Evolutionary conservation across 2,329 filamentous ascomycete genomes (phyloP).

Genomic region (Penicillium sp.): DNA sequence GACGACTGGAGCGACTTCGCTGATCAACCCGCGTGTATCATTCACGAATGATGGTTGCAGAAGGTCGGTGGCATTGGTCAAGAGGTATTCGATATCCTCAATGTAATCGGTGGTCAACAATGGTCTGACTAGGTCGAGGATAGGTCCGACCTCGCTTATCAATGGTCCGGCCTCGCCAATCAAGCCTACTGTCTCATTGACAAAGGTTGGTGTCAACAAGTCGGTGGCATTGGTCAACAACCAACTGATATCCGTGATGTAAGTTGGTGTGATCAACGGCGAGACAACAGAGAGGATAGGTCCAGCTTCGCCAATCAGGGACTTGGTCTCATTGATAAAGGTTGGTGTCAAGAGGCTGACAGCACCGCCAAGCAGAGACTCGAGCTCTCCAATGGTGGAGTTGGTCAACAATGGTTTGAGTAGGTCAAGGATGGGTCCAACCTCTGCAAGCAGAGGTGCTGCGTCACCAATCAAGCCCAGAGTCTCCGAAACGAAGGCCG

Average conservation of each 20-base stretch:
- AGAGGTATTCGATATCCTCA: conserved; percentile 11
- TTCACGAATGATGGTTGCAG: conserved; percentile 24
- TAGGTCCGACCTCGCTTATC: conserved; percentile 3
- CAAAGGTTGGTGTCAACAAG: conserved; percentile 23
- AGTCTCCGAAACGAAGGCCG: conserved; percentile 25
- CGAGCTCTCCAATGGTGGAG: conserved; percentile 20
- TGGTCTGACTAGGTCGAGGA: conserved; percentile 5
- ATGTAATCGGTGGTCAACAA: conserved; percentile 11
- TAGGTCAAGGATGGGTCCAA: conserved; percentile 2
- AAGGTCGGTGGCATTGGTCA: conserved; percentile 20
- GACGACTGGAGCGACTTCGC: conserved; percentile 21
- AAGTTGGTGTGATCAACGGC: conserved; percentile 6
- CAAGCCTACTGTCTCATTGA: conserved; percentile 22
- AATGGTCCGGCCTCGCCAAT: conserved; percentile 15
- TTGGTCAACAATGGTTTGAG: conserved; percentile 20
- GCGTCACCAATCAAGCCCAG: conserved; percentile 14
- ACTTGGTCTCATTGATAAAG: conserved; percentile 11
- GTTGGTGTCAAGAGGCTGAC: conserved; percentile 21
- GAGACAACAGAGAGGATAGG: conserved; percentile 18
- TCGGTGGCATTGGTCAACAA: conserved; percentile 18
- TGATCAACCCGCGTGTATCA: conserved; percentile 21
- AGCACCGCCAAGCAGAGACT: conserved; percentile 19
- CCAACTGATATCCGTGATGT: conserved; percentile 10
- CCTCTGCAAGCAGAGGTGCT: conserved; percentile 8
- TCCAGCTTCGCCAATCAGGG: conserved; percentile 7